Base-by-base conservation (phyloP, 768 basidiomycete genomes). In the Pleurotus giganteus region DNA sequence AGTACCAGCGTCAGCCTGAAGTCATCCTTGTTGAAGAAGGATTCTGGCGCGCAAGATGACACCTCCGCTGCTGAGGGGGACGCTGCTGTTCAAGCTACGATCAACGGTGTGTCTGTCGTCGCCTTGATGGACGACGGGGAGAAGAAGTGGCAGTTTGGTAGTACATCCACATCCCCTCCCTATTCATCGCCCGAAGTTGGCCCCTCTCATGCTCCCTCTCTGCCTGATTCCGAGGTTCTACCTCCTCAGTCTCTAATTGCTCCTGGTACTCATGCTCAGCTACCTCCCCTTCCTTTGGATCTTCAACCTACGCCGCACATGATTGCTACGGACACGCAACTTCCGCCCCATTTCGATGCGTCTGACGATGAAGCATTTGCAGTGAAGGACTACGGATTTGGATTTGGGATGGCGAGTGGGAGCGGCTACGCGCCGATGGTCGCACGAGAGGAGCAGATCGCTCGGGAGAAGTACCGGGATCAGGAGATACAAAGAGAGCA, bases 331-430 rank as follows among this genome's bases (percentile, higher is more conserved):
- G 49, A 51, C 12, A 8, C 7, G n/a, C 49, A 23, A 24, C 34
- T n/a, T 12, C 19, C 34, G 21, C 49, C 31, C 17, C 6, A 32
- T 37, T 34, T 41, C 45, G n/a, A 27, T 24, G 4, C 34, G 26
- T 44, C 60, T 17, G 39, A 58, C 7, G 69, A 69, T 29, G 76
- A 75, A 44, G 72, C 77, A 9, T 81, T 78, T 65, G 75, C 77
- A 53, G 85, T 87, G 41, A 79, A 74, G 57, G 76, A 88, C 60
- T 86, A 75, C 53, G 86, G 86, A 7, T 87, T 71, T 61, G 85
- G 85, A 4, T 87, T 87, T 57, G 86, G 86, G 1, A 17, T 71
- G 11, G 65, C 67, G 8, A 71, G 74, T 57, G 74, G 72, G 3
- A 59, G 58, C 3, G 73, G 72, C 3, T 71, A 74, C 26, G 68